Evolutionary conservation across 129 eudicot genomes (phyloP).

Genomic region (Flaveria trinervia): DNA sequence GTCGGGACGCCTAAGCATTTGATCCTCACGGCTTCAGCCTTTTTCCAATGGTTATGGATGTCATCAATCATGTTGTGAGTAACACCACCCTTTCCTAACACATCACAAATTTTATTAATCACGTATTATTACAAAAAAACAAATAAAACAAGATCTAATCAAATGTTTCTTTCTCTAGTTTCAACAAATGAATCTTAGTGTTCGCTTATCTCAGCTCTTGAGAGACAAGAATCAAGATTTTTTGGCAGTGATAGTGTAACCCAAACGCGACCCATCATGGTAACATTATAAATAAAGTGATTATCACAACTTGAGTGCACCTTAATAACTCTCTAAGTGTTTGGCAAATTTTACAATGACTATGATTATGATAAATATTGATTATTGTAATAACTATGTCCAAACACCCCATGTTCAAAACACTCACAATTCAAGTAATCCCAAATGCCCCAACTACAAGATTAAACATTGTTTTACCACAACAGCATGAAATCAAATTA

Average conservation of each 20-base stretch:
- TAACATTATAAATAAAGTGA: background rate
- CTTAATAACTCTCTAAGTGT: too few relatives aligned
- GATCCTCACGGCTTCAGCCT: constrained; percentile 91
- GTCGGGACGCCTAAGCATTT: constrained; percentile 98
- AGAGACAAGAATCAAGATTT: constrained; percentile 22
- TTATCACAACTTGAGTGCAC: too few relatives aligned
- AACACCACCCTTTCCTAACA: constrained; percentile 88
- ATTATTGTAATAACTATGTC: background rate
- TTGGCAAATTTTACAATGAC: background rate
- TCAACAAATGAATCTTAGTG: background rate
- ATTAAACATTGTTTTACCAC: background rate
- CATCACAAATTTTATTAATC: constrained; percentile 12
- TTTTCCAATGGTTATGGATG: constrained; percentile 96
- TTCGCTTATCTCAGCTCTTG: constrained; percentile 2
- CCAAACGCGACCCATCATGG: background rate
- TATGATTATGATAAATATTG: background rate
- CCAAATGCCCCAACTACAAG: background rate
- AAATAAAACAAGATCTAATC: background rate
- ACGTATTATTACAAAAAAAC: background rate
- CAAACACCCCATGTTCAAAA: background rate
- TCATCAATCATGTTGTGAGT: constrained; percentile 93
- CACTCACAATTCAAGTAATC: background rate
- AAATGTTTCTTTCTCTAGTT: background rate
- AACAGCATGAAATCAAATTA: background rate
- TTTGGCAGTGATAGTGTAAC: background rate